phyloP scores from a whole-genome alignment of 345 rosid genomes.

The Balakata baccata region DNA sequence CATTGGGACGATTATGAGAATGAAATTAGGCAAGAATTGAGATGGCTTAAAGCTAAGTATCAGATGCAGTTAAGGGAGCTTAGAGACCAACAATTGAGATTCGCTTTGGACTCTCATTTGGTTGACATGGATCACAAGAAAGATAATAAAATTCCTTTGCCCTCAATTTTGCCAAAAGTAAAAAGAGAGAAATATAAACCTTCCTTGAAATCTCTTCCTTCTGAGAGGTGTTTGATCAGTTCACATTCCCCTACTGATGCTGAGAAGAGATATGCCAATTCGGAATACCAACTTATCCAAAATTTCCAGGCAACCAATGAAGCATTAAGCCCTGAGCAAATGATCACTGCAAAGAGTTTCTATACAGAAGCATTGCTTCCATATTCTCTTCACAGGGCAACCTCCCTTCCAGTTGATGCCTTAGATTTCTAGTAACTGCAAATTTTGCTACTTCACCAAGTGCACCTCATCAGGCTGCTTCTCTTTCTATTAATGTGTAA shows the following conservation, averaged over 20 bases:
- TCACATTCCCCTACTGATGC: constrained; percentile 5
- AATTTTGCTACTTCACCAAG: constrained; percentile 6
- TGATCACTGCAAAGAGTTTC: constrained; percentile 37
- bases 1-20: constrained; percentile 54
- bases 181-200: constrained; percentile 16
- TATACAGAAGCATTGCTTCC: constrained; percentile 45
- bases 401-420: constrained; percentile 89
- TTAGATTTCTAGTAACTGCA: constrained; percentile 48
- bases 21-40: constrained; percentile 73
- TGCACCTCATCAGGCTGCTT: constrained; percentile 3
- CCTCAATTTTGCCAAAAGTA: constrained; percentile 12
- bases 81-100: constrained; percentile 44
- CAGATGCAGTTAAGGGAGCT: constrained; percentile 58
- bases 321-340: constrained; percentile 28
- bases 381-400: constrained; percentile 58
- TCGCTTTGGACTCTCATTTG: constrained; percentile 19
- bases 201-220: constrained; percentile 12
- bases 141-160: constrained; percentile 14
- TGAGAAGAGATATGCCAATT: constrained; percentile 23
- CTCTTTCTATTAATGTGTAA: not conserved
- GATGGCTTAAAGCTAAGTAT: constrained; percentile 89
- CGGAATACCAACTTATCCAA: constrained; percentile 14
- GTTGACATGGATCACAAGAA: constrained; percentile 17
- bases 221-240: constrained; percentile 11
- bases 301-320: constrained; percentile 21